Evolutionary conservation across 2,329 filamentous ascomycete genomes (phyloP).

Genomic region (Aplosporella prunicola): DNA sequence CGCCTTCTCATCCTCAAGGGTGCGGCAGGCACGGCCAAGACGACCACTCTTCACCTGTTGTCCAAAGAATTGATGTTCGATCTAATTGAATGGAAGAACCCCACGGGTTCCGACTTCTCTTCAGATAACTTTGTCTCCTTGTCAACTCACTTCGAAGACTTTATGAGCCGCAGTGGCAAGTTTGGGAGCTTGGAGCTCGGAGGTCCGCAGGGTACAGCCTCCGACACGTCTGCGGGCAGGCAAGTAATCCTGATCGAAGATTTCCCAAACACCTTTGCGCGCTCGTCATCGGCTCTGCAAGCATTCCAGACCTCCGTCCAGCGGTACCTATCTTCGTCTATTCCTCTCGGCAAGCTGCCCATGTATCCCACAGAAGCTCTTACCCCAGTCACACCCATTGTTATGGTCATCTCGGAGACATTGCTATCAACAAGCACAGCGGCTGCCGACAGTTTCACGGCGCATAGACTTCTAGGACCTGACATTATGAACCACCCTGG

Average conservation of each 20-base stretch:
- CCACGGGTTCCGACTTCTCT: slow-evolving; percentile 51
- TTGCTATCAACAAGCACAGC: slow-evolving; percentile 76
- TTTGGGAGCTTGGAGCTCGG: slow-evolving; percentile 49
- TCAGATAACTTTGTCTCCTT: slow-evolving; percentile 58
- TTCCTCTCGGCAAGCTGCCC: slow-evolving; percentile 42
- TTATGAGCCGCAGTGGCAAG: slow-evolving; percentile 69
- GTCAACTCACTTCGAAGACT: slow-evolving; percentile 82
- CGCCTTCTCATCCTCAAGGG: slow-evolving; percentile 79
- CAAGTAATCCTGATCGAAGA: slow-evolving; percentile 42
- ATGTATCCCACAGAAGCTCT: slow-evolving; percentile 18
- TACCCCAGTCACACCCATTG: slow-evolving; percentile 47
- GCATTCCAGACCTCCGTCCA: slow-evolving; percentile 62
- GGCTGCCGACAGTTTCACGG: slow-evolving; percentile 83
- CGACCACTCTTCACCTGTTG: slow-evolving; percentile 71
- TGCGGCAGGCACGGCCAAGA: slow-evolving; percentile 85
- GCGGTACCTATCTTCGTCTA: slow-evolving; percentile 62
- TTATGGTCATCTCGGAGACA: slow-evolving; percentile 89
- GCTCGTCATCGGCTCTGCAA: slow-evolving; percentile 34
- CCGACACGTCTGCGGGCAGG: slow-evolving; percentile 13
- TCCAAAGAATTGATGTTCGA: slow-evolving; percentile 68
- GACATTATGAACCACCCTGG: slow-evolving; percentile 76
- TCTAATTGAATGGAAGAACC: slow-evolving; percentile 86
- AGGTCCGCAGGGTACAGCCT: background rate
- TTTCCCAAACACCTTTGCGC: slow-evolving; percentile 41
- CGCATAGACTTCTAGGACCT: slow-evolving; percentile 77